Percentiles rank a stretch among this genome's conserved stretches.
phyloP scores from a whole-genome alignment of 2,329 filamentous ascomycete species.

The Ophiostoma populinum region DNA sequence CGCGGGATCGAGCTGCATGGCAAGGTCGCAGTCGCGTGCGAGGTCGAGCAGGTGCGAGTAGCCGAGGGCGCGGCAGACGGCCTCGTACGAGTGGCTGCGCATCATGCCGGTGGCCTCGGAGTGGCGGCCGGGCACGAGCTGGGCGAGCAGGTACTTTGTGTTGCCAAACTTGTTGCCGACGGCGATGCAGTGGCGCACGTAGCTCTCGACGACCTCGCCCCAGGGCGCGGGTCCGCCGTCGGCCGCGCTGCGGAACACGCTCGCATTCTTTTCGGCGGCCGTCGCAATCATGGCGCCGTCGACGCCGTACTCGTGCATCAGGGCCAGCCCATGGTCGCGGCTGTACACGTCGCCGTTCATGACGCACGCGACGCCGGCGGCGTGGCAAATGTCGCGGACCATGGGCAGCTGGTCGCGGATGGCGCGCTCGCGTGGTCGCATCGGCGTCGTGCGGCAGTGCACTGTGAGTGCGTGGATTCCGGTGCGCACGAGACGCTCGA shows the following conservation, averaged over 20 bases:
- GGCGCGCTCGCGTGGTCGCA: conserved; percentile 78
- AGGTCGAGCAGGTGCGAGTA: conserved; percentile 39
- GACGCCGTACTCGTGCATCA: conserved; percentile 65
- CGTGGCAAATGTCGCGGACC: conserved; percentile 63
- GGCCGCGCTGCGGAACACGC: conserved; percentile 55
- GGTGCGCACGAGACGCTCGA: conserved; percentile 62
- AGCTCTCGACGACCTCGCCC: conserved; percentile 61
- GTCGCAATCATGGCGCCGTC: conserved; percentile 97
- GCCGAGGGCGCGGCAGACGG: conserved; percentile 47
- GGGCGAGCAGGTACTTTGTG: conserved; percentile 76
- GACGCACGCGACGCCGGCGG: conserved; percentile 75
- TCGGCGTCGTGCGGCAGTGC: conserved; percentile 89
- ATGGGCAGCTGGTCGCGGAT: conserved; percentile 75
- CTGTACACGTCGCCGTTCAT: conserved; percentile 87
- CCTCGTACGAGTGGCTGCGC: conserved; percentile 51
- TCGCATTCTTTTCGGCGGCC: conserved; percentile 77
- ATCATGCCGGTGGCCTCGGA: conserved; percentile 44
- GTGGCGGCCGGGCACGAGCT: conserved; percentile 71
- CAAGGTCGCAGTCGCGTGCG: conserved; percentile 48
- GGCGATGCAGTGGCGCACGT: conserved; percentile 54
- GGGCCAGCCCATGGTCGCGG: conserved; percentile 50
- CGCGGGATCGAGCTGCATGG: conserved; percentile 38
- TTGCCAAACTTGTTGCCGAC: conserved; percentile 80
- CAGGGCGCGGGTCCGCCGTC: conserved; percentile 59
- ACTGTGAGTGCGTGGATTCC: conserved; percentile 87